phyloP scores from a whole-genome alignment of 495 filamentous ascomycete species.

The Bombardia bombarda region DNA sequence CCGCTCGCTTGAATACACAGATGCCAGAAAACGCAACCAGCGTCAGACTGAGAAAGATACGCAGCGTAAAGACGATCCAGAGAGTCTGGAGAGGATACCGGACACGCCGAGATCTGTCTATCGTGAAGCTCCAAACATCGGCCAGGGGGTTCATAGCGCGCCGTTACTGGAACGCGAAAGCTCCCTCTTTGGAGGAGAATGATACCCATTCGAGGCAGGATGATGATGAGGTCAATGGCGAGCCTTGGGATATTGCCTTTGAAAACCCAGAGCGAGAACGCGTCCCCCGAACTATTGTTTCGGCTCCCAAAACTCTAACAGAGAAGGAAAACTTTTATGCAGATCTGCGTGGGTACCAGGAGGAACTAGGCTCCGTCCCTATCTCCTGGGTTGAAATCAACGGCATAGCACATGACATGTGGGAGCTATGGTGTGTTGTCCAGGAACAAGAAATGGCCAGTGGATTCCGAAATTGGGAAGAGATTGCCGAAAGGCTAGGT shows the following conservation, averaged over 20 bases:
- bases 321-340: conserved; percentile 16
- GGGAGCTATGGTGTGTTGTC: conserved; percentile 30
- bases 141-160: not conserved
- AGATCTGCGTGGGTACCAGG: conserved; percentile 18
- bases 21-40: not conserved
- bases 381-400: conserved; percentile 18
- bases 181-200: not conserved
- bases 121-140: not conserved
- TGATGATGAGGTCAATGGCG: not conserved
- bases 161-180: not conserved
- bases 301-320: not conserved
- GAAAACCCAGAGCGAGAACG: not conserved
- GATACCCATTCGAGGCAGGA: not conserved
- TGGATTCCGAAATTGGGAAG: conserved; percentile 27
- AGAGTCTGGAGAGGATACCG: not conserved
- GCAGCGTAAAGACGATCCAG: not conserved
- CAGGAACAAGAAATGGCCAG: conserved; percentile 16
- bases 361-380: not conserved
- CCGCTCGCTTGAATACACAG: too few relatives aligned
- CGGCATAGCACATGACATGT: conserved; percentile 18
- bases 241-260: not conserved
- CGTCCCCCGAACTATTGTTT: not conserved
- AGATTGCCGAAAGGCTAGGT: conserved; percentile 27
- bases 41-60: not conserved
- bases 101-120: not conserved